A percentile compares a stretch with the other conserved stretches of the same genome.
Evolutionary conservation across 129 eudicot species (phyloP).

Genomic region (Flaveria ramosissima): DNA sequence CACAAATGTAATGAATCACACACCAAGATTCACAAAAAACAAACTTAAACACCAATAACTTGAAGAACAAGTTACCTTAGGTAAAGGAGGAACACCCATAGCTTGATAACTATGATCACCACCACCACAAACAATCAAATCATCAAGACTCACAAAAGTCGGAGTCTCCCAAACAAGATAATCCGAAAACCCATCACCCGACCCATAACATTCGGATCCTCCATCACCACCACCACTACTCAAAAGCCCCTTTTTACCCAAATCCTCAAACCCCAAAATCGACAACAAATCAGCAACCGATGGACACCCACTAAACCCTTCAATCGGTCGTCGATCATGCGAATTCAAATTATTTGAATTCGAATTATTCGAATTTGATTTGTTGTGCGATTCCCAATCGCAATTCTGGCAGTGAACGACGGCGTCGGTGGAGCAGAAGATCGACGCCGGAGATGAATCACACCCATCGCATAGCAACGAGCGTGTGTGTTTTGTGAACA

Average conservation of each 20-base stretch:
- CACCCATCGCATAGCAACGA: slow-evolving; percentile 68
- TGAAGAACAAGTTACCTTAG: slow-evolving; percentile 53
- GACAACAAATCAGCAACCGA: slow-evolving; percentile 49
- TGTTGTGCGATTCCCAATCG: slow-evolving; percentile 67
- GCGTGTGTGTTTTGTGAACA: slow-evolving; percentile 73
- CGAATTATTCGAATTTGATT: slow-evolving; percentile 8
- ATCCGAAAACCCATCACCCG: slow-evolving; percentile 48
- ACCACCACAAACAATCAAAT: slow-evolving; percentile 60
- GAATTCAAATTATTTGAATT: neutral
- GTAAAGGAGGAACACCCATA: slow-evolving; percentile 79
- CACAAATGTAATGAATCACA: too few relatives aligned
- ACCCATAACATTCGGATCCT: slow-evolving; percentile 33
- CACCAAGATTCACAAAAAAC: too few relatives aligned
- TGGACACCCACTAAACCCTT: slow-evolving; percentile 73
- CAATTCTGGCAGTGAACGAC: slow-evolving; percentile 79
- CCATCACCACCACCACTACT: neutral
- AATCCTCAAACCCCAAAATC: slow-evolving; percentile 69
- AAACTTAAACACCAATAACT: neutral
- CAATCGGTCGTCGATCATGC: slow-evolving; percentile 74
- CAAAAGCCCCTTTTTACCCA: slow-evolving; percentile 47
- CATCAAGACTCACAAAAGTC: slow-evolving; percentile 65
- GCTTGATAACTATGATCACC: slow-evolving; percentile 60
- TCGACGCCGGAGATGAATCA: slow-evolving; percentile 61
- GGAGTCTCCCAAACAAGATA: slow-evolving; percentile 80
- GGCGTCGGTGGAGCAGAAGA: slow-evolving; percentile 60